phyloP scores from a whole-genome alignment of 1,139 yeast genomes.

The Suhomyces guaymorum region DNA sequence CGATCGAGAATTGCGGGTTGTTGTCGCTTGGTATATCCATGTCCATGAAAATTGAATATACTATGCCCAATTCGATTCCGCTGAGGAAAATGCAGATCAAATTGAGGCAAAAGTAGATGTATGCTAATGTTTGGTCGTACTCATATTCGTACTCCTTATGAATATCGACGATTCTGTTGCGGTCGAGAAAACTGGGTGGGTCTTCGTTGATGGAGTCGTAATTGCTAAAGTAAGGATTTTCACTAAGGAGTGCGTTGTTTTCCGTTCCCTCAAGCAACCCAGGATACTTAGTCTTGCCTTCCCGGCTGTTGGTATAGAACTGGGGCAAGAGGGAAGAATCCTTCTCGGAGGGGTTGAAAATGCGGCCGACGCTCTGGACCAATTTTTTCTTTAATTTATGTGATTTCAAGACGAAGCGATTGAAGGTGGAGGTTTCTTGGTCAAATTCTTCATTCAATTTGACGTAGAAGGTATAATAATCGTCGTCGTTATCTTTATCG shows the following conservation, averaged over 20 bases:
- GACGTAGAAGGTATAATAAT: constrained; percentile 22
- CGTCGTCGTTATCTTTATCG: constrained; percentile 16
- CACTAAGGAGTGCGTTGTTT: constrained; percentile 3
- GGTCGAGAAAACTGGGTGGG: constrained; percentile 21
- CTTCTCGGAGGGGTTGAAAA: constrained; percentile 3
- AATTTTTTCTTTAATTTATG: constrained; percentile 22
- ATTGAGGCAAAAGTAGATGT: constrained; percentile 39
- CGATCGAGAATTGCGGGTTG: constrained; percentile 23
- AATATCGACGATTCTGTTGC: constrained; percentile 16
- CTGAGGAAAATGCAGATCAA: constrained; percentile 40
- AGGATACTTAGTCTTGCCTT: constrained; percentile 8
- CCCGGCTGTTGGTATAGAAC: constrained; percentile 6
- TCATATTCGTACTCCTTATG: constrained; percentile 32
- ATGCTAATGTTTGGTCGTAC: constrained; percentile 40
- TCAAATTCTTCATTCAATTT: constrained; percentile 19
- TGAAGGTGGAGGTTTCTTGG: constrained; percentile 18
- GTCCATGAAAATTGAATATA: constrained; percentile 34
- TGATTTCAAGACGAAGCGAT: constrained; percentile 19
- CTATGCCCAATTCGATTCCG: constrained; percentile 48
- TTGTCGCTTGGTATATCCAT: constrained; percentile 21
- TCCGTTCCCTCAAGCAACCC: constrained; percentile 3
- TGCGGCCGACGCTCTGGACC: constrained; percentile 6
- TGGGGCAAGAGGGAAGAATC: constrained; percentile 3
- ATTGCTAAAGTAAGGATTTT: constrained; percentile 10
- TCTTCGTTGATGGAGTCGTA: constrained; percentile 41